A percentile compares a stretch with the other conserved stretches of the same genome.
phyloP scores from a whole-genome alignment of 139 green algal genomes.

The Chlamydomonas sp. region DNA sequence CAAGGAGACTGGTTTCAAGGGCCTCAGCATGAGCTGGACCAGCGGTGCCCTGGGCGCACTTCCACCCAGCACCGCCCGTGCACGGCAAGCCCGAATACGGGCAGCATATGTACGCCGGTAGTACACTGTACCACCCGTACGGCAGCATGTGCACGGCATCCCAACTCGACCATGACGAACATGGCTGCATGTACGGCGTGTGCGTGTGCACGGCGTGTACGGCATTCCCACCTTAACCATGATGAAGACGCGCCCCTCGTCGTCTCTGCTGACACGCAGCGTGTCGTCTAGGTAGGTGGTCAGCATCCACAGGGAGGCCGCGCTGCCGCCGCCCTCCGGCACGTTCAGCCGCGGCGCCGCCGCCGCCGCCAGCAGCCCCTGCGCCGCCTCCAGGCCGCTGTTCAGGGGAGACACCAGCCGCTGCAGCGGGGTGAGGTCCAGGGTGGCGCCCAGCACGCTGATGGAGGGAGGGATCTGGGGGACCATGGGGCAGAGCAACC shows the following conservation, averaged over 20 bases:
- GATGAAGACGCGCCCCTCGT: conserved; percentile 53
- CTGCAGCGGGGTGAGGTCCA: conserved; percentile 51
- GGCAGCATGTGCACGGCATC: no score
- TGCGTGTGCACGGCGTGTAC: background rate
- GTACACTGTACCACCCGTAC: no score
- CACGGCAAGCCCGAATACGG: no score
- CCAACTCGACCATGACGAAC: no score
- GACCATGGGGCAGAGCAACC: background rate
- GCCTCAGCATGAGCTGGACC: no score
- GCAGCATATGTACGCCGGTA: no score
- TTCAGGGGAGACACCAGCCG: conserved; percentile 45
- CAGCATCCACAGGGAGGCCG: conserved; percentile 54
- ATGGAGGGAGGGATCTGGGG: conserved; percentile 37
- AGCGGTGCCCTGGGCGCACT: no score
- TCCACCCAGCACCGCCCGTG: no score
- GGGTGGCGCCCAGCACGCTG: conserved; percentile 59
- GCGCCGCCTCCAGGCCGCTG: conserved; percentile 38
- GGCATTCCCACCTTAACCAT: conserved; percentile 56
- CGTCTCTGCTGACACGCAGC: conserved; percentile 56
- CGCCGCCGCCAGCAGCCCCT: conserved; percentile 23
- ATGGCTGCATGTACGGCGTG: no score
- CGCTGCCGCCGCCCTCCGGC: background rate
- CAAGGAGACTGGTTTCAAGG: no score
- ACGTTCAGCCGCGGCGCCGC: background rate
- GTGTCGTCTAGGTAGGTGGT: conserved; percentile 70